These are phyloP conservation scores for Tuber microsphaerosporum DNA, from an alignment of 495 filamentous ascomycete species.

Conservation along the genomic window DNA sequence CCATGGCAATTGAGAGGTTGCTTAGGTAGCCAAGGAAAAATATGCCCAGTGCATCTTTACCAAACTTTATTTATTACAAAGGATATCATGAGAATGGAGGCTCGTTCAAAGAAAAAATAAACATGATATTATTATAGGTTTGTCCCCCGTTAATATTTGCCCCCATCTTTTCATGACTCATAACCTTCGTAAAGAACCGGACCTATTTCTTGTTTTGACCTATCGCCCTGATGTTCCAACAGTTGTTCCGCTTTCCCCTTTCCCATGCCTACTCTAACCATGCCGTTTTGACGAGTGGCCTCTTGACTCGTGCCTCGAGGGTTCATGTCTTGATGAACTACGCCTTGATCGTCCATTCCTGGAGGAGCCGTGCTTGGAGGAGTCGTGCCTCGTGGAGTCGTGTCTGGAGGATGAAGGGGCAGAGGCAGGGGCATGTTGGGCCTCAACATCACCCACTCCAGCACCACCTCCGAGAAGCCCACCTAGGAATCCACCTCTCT, in stretches of 20 bases:
- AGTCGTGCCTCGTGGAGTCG: background rate
- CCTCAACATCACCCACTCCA: conserved; percentile 28
- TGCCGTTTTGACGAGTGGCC: conserved; percentile 1
- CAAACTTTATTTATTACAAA: background rate
- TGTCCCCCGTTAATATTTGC: background rate
- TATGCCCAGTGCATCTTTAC: background rate
- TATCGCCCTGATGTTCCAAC: conserved; percentile 10
- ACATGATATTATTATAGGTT: too few species aligned
- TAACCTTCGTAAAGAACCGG: background rate
- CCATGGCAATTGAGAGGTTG: background rate
- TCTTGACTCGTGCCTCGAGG: conserved; percentile 4
- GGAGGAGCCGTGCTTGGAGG: background rate
- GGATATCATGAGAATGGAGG: background rate
- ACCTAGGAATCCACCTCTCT: background rate
- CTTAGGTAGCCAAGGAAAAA: background rate
- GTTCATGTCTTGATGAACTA: conserved; percentile 6
- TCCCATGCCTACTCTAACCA: background rate
- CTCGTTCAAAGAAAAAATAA: background rate
- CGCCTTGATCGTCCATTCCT: background rate
- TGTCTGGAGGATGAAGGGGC: background rate
- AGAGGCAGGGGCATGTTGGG: conserved; percentile 10
- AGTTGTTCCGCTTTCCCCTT: conserved; percentile 9
- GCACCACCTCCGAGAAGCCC: conserved; percentile 18
- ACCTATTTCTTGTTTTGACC: background rate
- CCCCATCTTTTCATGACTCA: background rate